Conservation (phyloP, 2,329 filamentous ascomycete species). For the Trichoderma atroviride region DNA sequence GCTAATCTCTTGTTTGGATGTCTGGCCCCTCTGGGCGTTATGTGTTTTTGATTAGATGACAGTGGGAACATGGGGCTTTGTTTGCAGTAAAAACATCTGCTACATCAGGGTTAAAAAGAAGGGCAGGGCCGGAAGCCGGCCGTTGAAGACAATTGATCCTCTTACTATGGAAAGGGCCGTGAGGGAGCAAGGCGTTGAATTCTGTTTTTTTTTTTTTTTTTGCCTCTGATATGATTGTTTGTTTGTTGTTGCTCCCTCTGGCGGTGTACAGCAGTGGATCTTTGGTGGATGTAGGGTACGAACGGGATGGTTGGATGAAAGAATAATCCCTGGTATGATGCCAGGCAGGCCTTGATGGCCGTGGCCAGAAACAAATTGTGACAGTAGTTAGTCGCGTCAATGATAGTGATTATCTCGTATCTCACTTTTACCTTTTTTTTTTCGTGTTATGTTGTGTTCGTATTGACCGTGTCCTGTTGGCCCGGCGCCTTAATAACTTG, state of each 20-base stretch:
- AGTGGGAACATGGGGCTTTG: not conserved
- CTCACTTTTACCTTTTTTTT: not conserved
- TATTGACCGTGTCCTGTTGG: not conserved
- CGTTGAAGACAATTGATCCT: slow-evolving; percentile 12
- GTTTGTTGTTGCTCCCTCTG: slow-evolving; percentile 9
- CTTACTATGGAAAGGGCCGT: slow-evolving; percentile 1
- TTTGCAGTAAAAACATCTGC: not conserved
- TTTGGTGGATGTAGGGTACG: slow-evolving; percentile 18
- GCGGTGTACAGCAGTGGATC: slow-evolving; percentile 25
- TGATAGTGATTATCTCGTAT: slow-evolving; percentile 17
- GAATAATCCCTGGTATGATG: slow-evolving; percentile 1
- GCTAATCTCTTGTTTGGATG: slow-evolving; percentile 18
- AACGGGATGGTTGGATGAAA: slow-evolving; percentile 25
- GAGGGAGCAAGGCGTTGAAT: slow-evolving; percentile 19
- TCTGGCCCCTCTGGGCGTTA: slow-evolving; percentile 13
- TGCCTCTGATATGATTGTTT: slow-evolving; percentile 3
- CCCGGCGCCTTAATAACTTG: not conserved
- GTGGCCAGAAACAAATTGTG: slow-evolving; percentile 13
- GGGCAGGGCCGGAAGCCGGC: not conserved
- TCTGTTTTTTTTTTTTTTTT: not conserved
- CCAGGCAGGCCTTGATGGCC: not conserved
- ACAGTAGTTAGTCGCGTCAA: slow-evolving; percentile 25
- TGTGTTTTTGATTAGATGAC: slow-evolving; percentile 17
- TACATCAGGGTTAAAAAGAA: slow-evolving; percentile 8
- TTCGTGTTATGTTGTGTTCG: not conserved